Evolutionary conservation across 208 protist species (phyloP).

Genomic region (Trypanosoma cruzi): DNA sequence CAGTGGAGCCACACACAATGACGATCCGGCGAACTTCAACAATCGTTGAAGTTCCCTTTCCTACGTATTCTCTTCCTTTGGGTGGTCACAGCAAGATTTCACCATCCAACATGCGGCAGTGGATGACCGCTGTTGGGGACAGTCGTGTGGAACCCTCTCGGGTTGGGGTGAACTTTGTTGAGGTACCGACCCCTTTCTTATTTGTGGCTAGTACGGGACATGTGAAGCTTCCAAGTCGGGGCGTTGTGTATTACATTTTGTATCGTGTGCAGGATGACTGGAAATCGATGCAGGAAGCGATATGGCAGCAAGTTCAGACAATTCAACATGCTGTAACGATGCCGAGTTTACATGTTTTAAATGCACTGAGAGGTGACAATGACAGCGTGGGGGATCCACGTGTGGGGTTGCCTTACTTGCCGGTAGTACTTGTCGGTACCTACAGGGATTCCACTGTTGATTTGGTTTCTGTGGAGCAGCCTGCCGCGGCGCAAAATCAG

Average conservation of each 20-base stretch:
- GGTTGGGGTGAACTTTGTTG: slow-evolving; percentile 24
- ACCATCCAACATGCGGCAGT: background rate
- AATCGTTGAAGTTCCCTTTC: slow-evolving; percentile 16
- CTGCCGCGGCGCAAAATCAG: background rate
- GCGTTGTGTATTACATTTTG: slow-evolving; percentile 18
- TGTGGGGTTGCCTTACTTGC: background rate
- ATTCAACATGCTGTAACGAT: slow-evolving; percentile 12
- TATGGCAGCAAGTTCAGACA: slow-evolving; percentile 10
- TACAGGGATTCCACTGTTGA: slow-evolving; percentile 7
- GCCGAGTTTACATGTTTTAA: slow-evolving; percentile 11
- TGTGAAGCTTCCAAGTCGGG: slow-evolving; percentile 24
- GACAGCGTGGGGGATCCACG: background rate
- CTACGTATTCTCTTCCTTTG: background rate
- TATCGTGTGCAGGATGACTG: slow-evolving; percentile 12
- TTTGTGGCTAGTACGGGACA: slow-evolving; percentile 2
- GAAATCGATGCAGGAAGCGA: slow-evolving; percentile 1
- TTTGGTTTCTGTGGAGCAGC: background rate
- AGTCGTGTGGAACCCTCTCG: background rate
- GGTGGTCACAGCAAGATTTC: background rate
- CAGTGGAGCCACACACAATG: slow-evolving; percentile 22
- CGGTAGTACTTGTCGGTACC: slow-evolving; percentile 16
- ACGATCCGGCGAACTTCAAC: slow-evolving; percentile 5
- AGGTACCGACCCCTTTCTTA: slow-evolving; percentile 17
- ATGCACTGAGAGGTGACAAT: background rate
- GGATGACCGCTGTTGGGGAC: background rate